Base-by-base conservation (phyloP, 2,329 filamentous ascomycete genomes). In the Cyphellophora attinorum region DNA sequence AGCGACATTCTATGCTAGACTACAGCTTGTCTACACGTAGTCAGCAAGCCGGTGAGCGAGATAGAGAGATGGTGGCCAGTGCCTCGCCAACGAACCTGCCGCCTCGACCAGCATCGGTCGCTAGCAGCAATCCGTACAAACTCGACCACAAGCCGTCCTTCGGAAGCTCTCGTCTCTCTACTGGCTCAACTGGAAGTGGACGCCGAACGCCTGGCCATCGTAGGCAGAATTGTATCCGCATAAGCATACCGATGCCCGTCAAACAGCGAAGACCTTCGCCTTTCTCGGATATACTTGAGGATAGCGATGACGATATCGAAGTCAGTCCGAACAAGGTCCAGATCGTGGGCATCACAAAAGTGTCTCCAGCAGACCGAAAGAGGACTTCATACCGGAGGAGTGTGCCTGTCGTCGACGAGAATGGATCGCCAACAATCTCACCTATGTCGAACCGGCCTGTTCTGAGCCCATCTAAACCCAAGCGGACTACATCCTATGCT, bases 191-290 rank as follows among this genome's bases (percentile, higher is more conserved):
- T 29, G 27, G 34, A 15, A 38, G 40, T 17, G 35, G 35, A 29
- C 27, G 33, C 13, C 40, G 19, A 8, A 59, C n/a, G n/a, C n/a
- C 57, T 34, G 57, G 58, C 10, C 60, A 65, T 38, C 51, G 52
- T 31, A 55, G 60, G 23, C 59, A 64, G 25, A 62, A 63, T 30
- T 63, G 59, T 34, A 56, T 64, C 3, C 57, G 60, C 13, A 61
- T 64, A 11, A 40, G 33, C 12, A 44, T 25, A 8, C 21, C 21
- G 8, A n/a, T 25, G n/a, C n/a, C n/a, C n/a, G n/a, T n/a, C n/a
- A n/a, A n/a, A n/a, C n/a, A n/a, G n/a, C n/a, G 21, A 8, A 8
- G 21, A n/a, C 21, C 21, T 8, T 25, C 21, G 8, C 8, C 8
- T 25, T 8, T 25, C n/a, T 25, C 21, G 8, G 21, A 25, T 8